A percentile compares a stretch with the other conserved stretches of the same genome.
phyloP scores from a whole-genome alignment of 2,329 filamentous ascomycete species.

The Colletotrichum sp. region DNA sequence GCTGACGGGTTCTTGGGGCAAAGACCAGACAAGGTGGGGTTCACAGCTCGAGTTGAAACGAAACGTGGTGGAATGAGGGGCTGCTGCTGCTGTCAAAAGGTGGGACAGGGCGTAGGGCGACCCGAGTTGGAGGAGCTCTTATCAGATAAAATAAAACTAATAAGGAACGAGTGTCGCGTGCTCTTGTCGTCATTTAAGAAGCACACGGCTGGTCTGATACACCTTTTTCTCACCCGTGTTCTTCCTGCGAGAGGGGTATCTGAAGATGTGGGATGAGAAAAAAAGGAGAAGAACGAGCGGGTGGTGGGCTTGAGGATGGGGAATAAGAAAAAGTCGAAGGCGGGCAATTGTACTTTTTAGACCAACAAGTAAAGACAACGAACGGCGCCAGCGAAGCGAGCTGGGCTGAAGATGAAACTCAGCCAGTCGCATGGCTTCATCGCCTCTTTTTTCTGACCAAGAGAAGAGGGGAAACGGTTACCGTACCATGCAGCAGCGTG shows the following conservation, averaged over 20 bases:
- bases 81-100: background rate
- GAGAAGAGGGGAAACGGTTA: background rate
- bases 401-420: conserved; percentile 19
- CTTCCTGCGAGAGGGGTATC: background rate
- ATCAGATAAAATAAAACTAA: background rate
- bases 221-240: background rate
- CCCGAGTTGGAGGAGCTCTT: background rate
- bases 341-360: background rate
- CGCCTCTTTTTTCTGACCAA: background rate
- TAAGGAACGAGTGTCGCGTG: conserved; percentile 2
- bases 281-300: background rate
- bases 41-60: conserved; percentile 16
- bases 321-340: background rate
- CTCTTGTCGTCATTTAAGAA: background rate
- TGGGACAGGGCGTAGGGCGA: conserved; percentile 2
- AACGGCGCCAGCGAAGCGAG: background rate
- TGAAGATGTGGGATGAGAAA: background rate
- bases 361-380: background rate
- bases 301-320: background rate
- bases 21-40: background rate
- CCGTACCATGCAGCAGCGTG: conserved; percentile 5
- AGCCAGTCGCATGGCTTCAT: conserved; percentile 15
- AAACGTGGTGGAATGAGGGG: conserved; percentile 15
- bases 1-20: background rate
- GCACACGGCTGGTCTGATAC: background rate